Base-by-base conservation (phyloP, 1,139 yeast genomes). In the Komagataea norvegica region DNA sequence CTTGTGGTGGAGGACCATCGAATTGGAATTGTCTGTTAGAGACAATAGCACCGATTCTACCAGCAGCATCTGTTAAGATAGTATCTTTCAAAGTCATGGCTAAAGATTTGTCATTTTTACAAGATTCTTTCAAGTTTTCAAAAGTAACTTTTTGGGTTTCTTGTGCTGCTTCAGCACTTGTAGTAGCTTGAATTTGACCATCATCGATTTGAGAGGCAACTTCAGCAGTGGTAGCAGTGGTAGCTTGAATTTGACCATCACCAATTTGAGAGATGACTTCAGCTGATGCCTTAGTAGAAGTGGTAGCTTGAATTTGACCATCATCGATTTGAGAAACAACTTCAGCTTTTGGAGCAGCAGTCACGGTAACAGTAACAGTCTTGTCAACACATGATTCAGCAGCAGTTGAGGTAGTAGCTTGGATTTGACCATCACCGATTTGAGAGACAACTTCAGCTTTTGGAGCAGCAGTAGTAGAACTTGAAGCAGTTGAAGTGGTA, bases 1-100 rank as follows among this genome's bases (percentile, higher is more conserved):
- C 89, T 72, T 83, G 93, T 56, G 91, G 91, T 65, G 89, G 88
- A 53, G 91, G 93, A 62, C 91, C 91, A 60, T 82, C 91, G 56
- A 82, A 82, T 70, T 82, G 91, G 81, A 82, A 81, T 70, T 82
- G 91, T 69, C 82, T 76, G 79, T 81, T 81, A 46, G 89, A 83
- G 55, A 82, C 91, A 63, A 82, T 81, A 43, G 88, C 77, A 58
- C 91, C 91, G 50, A 82, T 67, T 76, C 91, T 79, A 44, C 86
- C 86, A 42, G 65, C 51, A 38, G 72, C 58, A 57, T 82, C 91
- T 31, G 69, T 72, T 61, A 82, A 70, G 45, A 77, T 55, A 52
- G 77, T 66, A 35, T 58, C 70, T 35, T 67, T 59, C 56, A 82
- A 72, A 25, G 67, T 64, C 72, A 82, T 65, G 37, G 77, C 57